phyloP scores from a whole-genome alignment of 805 yeast genomes.

The Metschnikowia proteae region DNA sequence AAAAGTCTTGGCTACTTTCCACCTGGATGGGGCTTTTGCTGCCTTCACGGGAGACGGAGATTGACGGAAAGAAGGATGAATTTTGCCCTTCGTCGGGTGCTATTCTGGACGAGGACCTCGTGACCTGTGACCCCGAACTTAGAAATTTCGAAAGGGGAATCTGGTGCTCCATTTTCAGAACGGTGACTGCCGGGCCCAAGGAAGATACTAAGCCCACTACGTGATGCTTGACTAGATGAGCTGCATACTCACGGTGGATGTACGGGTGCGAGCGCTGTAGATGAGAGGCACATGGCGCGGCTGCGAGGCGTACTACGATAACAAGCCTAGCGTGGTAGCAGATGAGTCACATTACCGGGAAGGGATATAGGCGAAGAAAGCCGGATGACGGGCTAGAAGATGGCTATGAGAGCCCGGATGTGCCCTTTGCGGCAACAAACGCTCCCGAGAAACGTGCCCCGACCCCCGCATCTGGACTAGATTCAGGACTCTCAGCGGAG shows the following conservation, averaged over 20 bases:
- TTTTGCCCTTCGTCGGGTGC: constrained; percentile 23
- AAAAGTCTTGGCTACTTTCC: not conserved
- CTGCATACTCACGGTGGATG: not conserved
- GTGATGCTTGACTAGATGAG: not conserved
- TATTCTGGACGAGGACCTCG: constrained; percentile 21
- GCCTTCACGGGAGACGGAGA: constrained; percentile 2
- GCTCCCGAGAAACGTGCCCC: not conserved
- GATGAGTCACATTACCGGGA: constrained; percentile 7
- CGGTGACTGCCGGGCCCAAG: not conserved
- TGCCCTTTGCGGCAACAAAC: not conserved
- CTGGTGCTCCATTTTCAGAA: not conserved
- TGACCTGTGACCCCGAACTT: not conserved
- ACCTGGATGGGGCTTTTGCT: not conserved
- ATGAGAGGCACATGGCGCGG: not conserved
- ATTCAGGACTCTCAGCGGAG: not conserved
- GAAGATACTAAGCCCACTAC: not conserved
- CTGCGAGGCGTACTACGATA: not conserved
- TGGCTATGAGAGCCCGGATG: not conserved
- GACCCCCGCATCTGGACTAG: not conserved
- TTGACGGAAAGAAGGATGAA: constrained; percentile 23
- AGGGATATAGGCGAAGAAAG: constrained; percentile 6
- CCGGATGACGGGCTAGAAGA: constrained; percentile 2
- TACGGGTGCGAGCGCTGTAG: constrained; percentile 5
- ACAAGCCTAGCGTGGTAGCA: not conserved
- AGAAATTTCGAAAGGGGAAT: not conserved